These are phyloP conservation scores for Dictyostelium intermedium DNA, from an alignment of 78 protist genomes.

Conservation along the genomic window DNA sequence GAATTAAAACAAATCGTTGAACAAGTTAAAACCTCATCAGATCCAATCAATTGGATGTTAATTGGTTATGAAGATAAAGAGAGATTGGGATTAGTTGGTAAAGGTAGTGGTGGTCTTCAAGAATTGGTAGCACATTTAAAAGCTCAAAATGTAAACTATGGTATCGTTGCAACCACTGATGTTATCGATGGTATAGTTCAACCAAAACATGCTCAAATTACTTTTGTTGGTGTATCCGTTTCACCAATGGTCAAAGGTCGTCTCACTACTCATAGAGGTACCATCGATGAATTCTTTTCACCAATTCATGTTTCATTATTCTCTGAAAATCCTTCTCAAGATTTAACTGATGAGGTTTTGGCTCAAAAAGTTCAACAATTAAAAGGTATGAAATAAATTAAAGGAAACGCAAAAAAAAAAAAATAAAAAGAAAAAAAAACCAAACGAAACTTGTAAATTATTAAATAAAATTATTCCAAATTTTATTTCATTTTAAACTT, in stretches of 20 bases:
- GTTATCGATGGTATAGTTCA: constrained; percentile 7
- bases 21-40: constrained; percentile 7
- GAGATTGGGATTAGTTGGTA: neutral
- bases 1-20: neutral
- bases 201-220: constrained; percentile 32
- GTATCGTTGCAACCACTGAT: constrained; percentile 39
- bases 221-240: constrained; percentile 55
- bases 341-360: constrained; percentile 37
- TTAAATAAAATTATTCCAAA: neutral
- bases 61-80: constrained; percentile 47
- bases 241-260: constrained; percentile 59
- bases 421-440: no score
- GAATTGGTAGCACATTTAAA: constrained; percentile 21
- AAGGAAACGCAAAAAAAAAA: no score
- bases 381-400: constrained; percentile 9
- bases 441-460: neutral
- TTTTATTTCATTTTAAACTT: neutral
- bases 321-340: constrained; percentile 8
- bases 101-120: constrained; percentile 54
- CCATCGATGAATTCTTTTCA: constrained; percentile 16
- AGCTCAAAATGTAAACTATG: constrained; percentile 26
- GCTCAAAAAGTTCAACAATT: constrained; percentile 28
- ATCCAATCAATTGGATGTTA: constrained; percentile 49
- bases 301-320: constrained; percentile 18
- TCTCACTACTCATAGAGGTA: constrained; percentile 44